phyloP scores from a whole-genome alignment of 2,329 filamentous ascomycete species.

The Ploettnerulaceae sp. region DNA sequence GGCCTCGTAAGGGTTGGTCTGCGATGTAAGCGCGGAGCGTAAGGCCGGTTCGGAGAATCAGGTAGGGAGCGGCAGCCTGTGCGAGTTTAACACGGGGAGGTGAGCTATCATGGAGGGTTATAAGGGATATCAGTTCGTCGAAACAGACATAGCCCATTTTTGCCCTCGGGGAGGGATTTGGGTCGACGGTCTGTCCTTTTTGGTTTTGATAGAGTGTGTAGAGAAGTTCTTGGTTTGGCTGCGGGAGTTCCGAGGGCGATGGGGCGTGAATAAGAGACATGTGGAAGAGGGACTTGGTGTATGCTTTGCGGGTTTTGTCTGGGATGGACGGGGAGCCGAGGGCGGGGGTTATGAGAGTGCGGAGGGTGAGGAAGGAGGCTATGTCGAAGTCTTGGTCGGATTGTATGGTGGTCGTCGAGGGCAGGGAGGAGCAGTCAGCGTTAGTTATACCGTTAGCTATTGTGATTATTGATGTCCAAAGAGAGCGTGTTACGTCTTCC shows the following conservation, averaged over 20 bases:
- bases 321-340: constrained; percentile 63
- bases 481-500: constrained; percentile 45
- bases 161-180: constrained; percentile 58
- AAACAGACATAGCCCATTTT: constrained; percentile 77
- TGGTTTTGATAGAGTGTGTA: constrained; percentile 59
- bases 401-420: constrained; percentile 43
- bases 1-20: constrained; percentile 83
- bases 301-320: constrained; percentile 62
- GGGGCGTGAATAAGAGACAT: constrained; percentile 73
- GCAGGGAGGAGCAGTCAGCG: constrained; percentile 52
- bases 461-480: constrained; percentile 67
- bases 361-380: constrained; percentile 62
- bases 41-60: constrained; percentile 76
- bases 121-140: constrained; percentile 69
- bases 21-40: constrained; percentile 81
- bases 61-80: constrained; percentile 69
- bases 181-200: constrained; percentile 66
- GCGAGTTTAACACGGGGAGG: constrained; percentile 48
- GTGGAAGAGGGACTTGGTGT: constrained; percentile 71
- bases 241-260: constrained; percentile 55
- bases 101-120: constrained; percentile 47
- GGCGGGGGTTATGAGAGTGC: constrained; percentile 66
- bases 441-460: constrained; percentile 65
- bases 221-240: constrained; percentile 49
- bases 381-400: constrained; percentile 82